Evolutionary conservation across 495 filamentous ascomycete species (phyloP), one percentile per base, ranked within the genome.

Genomic region (Acidiella bohemica): DNA sequence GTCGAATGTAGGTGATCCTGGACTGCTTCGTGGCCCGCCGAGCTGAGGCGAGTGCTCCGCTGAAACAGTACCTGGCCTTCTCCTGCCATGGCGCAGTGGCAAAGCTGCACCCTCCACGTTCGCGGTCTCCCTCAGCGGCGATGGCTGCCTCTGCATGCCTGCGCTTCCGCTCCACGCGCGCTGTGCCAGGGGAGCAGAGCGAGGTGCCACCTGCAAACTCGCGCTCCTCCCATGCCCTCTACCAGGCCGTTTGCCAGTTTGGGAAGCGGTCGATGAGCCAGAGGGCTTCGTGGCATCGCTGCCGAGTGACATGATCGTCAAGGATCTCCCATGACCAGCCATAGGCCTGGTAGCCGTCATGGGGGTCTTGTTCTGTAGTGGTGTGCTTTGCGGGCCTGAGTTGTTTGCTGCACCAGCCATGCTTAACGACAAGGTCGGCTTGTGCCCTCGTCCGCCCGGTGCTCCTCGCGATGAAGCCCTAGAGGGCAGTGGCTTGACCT

Each of bases 301-400:
- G 12, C 83, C 83, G 47, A 96, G 71, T 4, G 90, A 96, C 16
- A 95, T 74, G 46, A 97, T 96, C n/a, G 90, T 95, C 22, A 97
- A 72, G 0, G 88, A 94, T 55, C 88, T 62, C 44, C 76, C 72
- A 55, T 83, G 79, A 47, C 65, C 71, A 36, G 73, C 64, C 12
- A 51, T 52, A 33, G 51, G 32, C 12, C 44, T 32, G 23, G 44
- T 23, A 21, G 54, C 42, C 20, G 34, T 49, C 12, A 39, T 27
- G 6, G 46, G 46, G 6, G 31, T 23, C 28, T 45, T 54, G 0
- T 40, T 44, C n/a, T 42, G 53, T 5, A 51, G 35, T 6, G 53
- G 53, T 30, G 42, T 43, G 11, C 26, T 29, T n/a, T 36, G 51
- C 27, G 40, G 27, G 30, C 32, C 48, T 33, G 26, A 36, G 35